Evolutionary conservation across 2,329 filamentous ascomycete species (phyloP).

Genomic region (Gaeumannomyces tritici): DNA sequence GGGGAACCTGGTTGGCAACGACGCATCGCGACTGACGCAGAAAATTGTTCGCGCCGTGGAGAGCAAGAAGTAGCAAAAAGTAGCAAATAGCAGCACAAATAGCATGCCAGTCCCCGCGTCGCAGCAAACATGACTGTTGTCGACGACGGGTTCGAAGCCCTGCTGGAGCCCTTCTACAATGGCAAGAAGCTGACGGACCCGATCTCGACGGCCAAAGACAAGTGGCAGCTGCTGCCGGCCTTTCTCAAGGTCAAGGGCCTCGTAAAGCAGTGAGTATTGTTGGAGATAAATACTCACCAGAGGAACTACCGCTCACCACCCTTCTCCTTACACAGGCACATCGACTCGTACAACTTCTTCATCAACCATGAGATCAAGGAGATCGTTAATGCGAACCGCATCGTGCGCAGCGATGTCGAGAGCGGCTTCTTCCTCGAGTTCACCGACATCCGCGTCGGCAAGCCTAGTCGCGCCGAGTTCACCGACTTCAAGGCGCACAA

Average conservation of each 20-base stretch:
- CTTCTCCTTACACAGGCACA: conserved; percentile 43
- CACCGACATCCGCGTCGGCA: conserved; percentile 79
- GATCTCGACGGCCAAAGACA: conserved; percentile 64
- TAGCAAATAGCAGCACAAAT: neutral
- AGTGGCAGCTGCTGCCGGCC: conserved; percentile 94
- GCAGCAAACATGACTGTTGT: conserved; percentile 33
- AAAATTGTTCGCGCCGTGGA: conserved; percentile 3
- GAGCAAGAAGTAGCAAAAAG: neutral
- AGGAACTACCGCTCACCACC: conserved; percentile 3
- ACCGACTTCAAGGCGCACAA: conserved; percentile 60
- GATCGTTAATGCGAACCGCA: conserved; percentile 84
- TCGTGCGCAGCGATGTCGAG: conserved; percentile 85
- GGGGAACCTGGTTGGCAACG: neutral
- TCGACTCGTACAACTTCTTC: conserved; percentile 98
- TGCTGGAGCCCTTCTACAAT: conserved; percentile 58
- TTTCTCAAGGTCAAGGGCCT: conserved; percentile 96
- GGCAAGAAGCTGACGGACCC: conserved; percentile 58
- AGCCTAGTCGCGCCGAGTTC: conserved; percentile 69
- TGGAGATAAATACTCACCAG: neutral
- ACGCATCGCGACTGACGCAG: neutral
- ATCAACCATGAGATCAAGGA: conserved; percentile 95
- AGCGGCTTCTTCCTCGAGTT: conserved; percentile 90
- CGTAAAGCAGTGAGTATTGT: conserved; percentile 66
- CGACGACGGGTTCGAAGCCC: conserved; percentile 57
- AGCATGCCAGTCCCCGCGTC: conserved; percentile 1